Evolutionary conservation across 495 filamentous ascomycete species (phyloP), one percentile per base, ranked within the genome.

Genomic region (Penicillium parvum): DNA sequence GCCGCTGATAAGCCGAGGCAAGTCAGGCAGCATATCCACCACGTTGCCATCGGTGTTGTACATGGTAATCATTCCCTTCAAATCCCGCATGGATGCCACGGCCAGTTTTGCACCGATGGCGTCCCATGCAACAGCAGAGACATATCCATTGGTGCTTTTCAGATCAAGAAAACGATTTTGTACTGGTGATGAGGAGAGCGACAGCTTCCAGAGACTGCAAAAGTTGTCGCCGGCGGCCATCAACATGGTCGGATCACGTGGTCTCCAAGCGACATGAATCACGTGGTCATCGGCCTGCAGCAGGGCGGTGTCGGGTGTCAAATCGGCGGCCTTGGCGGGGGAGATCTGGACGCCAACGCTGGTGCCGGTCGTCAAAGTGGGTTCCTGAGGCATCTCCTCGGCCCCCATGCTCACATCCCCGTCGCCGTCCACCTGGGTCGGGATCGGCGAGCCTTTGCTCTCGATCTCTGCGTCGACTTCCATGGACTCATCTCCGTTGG

Each of bases 151-250:
- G 29, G 60, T 59, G 2, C 54, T 57, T 22, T 65, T 68, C 25
- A 59, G 55, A 21, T 71, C 61, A 12, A 63, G 43, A 12, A 68
- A 53, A 3, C 61, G 69, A 44, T 74, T 71, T 20, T 63, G 56
- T 20, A 60, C 55, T 3, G 70, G 64, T 8, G 55, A 37, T 11
- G 64, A 57, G 5, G 61, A 57, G 9, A 53, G 49, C 2, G 79
- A 75, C 36, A 90, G 58, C 51, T 78, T 85, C 85, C 85, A 91
- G 63, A 92, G 69, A 47, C 80, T 82, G 68, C 85, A 86, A 75
- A 87, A 83, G 62, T 81, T 78, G 62, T 88, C 83, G 56, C 86
- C 85, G 61, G 80, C 81, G 49, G 81, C 80, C 52, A 82, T 84
- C 61, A 94, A 74, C 59, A 86, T 67, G 25, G 77, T 82, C 46